Evolutionary conservation across 2,329 filamentous ascomycete genomes (phyloP), one percentile per base, ranked within the genome.

Genomic region (Xylaria sp.): DNA sequence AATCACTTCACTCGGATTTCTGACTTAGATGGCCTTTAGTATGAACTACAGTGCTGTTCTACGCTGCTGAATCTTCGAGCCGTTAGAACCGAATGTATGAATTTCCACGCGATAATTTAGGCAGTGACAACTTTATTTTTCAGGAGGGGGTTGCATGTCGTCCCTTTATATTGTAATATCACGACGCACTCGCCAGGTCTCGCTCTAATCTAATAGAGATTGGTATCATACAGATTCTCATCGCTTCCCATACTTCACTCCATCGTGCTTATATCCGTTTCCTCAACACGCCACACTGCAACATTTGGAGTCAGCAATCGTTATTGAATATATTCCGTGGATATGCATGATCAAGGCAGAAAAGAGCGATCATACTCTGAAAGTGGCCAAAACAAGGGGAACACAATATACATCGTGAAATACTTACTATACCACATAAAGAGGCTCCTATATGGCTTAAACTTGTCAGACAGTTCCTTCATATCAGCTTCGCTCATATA

Each of bases 401-500:
- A 44, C 16, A 12, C 1, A 44, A 23, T n/a, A 21, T 21, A 29
- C 12, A 18, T 21, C 5, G 54, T 16, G 13, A 29, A 12, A 5
- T 27, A 58, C 55, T 58, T 44, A 58, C 55, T 97, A 79, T 97
- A 97, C 94, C 94, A 98, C 94, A 98, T 98, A 77, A 97, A 97
- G 51, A 98, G 79, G 75, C 91, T 96, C 77, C 94, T 91, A 81
- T 97, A 98, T 3, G 95, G 96, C 66, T 87, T 86, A 79, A 97
- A 99, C 77, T 85, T 89, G 66, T 91, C 92, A 13, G 93, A 90
- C 72, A 93, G 85, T 72, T 94, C 92, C 69, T 91, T 79, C 96
- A 99, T 98, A 69, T 98, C 96, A 78, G 90, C 88, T 82, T 98
- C 96, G 42, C 87, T 88, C 94, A 98, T 97, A 80, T 98, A 99